Conservation (phyloP, 2,329 filamentous ascomycete species). For the Neocucurbitaria cava region DNA sequence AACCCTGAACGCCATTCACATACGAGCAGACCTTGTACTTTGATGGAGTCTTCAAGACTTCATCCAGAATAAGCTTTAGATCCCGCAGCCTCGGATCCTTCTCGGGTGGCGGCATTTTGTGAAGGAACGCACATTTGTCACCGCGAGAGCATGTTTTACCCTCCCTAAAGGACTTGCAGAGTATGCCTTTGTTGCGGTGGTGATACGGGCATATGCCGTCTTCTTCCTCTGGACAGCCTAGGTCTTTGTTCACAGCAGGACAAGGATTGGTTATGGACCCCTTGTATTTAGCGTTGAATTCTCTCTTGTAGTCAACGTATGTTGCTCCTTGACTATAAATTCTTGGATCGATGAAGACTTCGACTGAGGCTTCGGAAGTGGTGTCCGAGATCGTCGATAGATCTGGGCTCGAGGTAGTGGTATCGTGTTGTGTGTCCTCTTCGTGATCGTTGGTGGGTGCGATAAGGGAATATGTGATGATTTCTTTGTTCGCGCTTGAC, state of each 20-base stretch:
- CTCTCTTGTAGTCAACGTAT: no score
- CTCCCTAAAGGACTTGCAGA: background rate
- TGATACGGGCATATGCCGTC: background rate
- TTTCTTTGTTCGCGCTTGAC: no score
- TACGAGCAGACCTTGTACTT: background rate
- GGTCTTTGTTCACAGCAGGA: background rate
- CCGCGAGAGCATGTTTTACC: background rate
- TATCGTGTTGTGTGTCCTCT: no score
- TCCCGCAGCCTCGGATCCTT: background rate
- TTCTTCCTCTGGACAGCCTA: background rate
- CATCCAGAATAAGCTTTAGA: background rate
- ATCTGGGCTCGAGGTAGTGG: no score
- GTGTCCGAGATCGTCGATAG: background rate
- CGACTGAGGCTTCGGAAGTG: background rate
- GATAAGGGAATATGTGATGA: no score
- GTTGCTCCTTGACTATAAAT: background rate
- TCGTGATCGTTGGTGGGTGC: no score
- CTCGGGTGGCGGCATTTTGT: background rate
- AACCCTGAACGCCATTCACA: background rate
- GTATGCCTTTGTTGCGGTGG: background rate
- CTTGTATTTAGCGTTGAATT: no score
- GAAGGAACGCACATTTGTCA: background rate
- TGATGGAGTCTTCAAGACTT: background rate
- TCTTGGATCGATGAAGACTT: background rate
- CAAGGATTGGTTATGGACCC: no score